Evolutionary conservation across 1,284 basidiomycete species (phyloP), one percentile per base, ranked within the genome.

Genomic region (Cutaneotrichosporon dermatis): DNA sequence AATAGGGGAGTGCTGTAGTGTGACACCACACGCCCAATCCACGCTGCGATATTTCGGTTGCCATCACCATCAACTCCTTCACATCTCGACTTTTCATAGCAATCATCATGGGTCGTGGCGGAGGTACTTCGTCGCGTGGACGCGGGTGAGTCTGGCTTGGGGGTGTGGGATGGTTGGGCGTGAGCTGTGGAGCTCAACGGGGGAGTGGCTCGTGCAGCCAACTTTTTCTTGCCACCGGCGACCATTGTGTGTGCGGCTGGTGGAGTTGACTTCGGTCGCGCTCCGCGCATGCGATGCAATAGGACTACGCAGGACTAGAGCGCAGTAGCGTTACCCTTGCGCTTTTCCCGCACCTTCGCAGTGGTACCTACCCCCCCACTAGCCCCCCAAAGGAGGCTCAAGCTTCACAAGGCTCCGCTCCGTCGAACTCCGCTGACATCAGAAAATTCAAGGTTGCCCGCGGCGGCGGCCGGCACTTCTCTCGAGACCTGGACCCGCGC

Each of bases 391-490:
- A 25, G 25, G 25, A 25, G 25, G 25, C 2, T 25, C 25, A 25
- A 46, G 15, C 44, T 8, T 7, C 9, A 46, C 44, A 9, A 11
- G 1, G 44, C 12, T 13, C 51, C 42, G 11, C 33, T 34, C 10
- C 15, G 39, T 55, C 40, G 50, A 40, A 11, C 5, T 12, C 43
- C 6, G 33, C 36, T 52, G 25, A 45, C 45, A 13, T 6, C 56
- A 77, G 77, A 54, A 91, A 89, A 79, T 90, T 85, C 81, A 92
- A 92, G 83, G 82, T 85, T 62, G 88, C 88, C 71, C 88, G 91
- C 55, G 91, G 91, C 62, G 91, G 91, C 49, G 91, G 91, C 57
- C 84, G 91, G 66, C 84, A 79, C 69, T 90, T 90, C 75, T 89
- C 87, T 83, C 88, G 72, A 34, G 76, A 77, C 64, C 66, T 77